These are phyloP conservation scores for Glutinoglossum americanum DNA, from an alignment of 495 filamentous ascomycete genomes.

Conservation along the genomic window DNA sequence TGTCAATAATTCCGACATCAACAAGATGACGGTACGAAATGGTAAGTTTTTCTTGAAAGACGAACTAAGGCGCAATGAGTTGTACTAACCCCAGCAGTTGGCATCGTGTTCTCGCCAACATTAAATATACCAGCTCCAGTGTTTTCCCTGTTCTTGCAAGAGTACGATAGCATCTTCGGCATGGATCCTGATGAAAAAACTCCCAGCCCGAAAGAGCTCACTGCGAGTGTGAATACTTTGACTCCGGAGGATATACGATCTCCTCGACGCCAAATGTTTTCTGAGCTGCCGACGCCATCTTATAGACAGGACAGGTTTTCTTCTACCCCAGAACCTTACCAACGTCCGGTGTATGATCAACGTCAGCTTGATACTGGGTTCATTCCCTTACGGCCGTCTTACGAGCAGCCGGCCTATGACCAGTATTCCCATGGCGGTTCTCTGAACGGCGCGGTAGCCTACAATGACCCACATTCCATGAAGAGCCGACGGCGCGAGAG, in stretches of 20 bases:
- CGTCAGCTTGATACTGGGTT: conserved; percentile 33
- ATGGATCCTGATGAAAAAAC: conserved; percentile 35
- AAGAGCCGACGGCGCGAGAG: conserved; percentile 1
- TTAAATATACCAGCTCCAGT: conserved; percentile 91
- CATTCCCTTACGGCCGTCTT: conserved; percentile 37
- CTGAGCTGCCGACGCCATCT: conserved; percentile 42
- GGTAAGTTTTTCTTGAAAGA: conserved; percentile 9
- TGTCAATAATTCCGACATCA: conserved; percentile 68
- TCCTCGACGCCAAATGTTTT: conserved; percentile 47
- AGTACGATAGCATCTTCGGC: conserved; percentile 72
- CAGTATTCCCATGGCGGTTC: background rate
- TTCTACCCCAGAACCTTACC: conserved; percentile 9
- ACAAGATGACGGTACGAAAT: conserved; percentile 97
- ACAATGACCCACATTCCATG: background rate
- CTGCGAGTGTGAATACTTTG: conserved; percentile 21
- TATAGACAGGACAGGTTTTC: conserved; percentile 40
- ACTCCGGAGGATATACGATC: conserved; percentile 40
- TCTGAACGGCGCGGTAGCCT: background rate
- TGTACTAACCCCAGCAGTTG: conserved; percentile 25
- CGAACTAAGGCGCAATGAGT: background rate
- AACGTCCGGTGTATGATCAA: background rate
- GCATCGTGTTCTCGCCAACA: conserved; percentile 96
- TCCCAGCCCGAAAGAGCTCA: conserved; percentile 23
- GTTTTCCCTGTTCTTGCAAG: conserved; percentile 80
- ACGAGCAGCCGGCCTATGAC: conserved; percentile 19